A percentile compares a stretch with the other conserved stretches of the same genome.
Evolutionary conservation across 352 stramenopile genomes (phyloP).

Genomic region (Phytophthora lateralis): DNA sequence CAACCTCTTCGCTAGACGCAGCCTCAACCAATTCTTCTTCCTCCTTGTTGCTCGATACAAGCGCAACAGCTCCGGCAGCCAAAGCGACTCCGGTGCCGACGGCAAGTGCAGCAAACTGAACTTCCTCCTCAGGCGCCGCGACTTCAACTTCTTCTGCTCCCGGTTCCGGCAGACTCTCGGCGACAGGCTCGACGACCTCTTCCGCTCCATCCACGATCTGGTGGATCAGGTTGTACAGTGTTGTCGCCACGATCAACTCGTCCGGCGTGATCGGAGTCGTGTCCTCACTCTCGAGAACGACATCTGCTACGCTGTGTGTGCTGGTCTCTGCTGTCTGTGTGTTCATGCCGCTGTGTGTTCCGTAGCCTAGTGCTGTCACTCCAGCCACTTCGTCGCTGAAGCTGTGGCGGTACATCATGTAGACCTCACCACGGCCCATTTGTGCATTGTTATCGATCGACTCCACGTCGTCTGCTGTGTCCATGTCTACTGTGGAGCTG

Average conservation of each 20-base stretch:
- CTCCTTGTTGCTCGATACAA: neutral
- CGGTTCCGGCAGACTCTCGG: neutral
- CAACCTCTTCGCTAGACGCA: neutral
- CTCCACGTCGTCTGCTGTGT: conserved; percentile 20
- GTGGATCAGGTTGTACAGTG: conserved; percentile 22
- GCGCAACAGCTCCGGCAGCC: neutral
- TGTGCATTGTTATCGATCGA: conserved; percentile 12
- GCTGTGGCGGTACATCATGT: conserved; percentile 12
- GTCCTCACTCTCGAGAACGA: conserved; percentile 6
- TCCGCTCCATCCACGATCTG: conserved; percentile 5
- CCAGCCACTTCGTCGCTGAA: conserved; percentile 27
- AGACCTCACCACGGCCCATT: conserved; percentile 21
- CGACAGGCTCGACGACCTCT: conserved; percentile 3
- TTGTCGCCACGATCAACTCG: conserved; percentile 21
- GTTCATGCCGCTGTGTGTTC: conserved; percentile 27
- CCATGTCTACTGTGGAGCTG: conserved; percentile 20
- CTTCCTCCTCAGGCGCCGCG: neutral
- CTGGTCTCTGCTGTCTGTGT: conserved; percentile 10
- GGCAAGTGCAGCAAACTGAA: neutral
- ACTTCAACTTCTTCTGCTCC: neutral
- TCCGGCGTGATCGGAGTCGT: conserved; percentile 20
- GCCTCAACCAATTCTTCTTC: neutral
- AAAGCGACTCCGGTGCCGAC: neutral
- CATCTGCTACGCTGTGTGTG: conserved; percentile 10
- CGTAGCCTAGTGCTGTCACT: conserved; percentile 17